Evolutionary conservation across 768 basidiomycete species (phyloP), one percentile per base, ranked within the genome.

Genomic region (Asterophora lycoperdoides): DNA sequence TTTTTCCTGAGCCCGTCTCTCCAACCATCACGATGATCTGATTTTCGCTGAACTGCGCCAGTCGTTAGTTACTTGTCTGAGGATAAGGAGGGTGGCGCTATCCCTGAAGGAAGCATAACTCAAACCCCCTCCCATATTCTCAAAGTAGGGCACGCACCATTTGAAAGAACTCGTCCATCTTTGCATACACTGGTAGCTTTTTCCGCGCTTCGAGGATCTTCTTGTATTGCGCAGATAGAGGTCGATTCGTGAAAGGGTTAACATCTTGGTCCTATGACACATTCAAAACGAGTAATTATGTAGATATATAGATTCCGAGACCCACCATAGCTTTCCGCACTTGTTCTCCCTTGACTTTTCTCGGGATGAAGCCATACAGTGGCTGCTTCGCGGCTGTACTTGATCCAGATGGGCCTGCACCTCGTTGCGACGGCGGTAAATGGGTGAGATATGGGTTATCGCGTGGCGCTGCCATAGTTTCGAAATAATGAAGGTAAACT

Each of bases 1-100:
- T 96, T 74, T 95, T 97, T 29, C 93, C 94, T 20, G 91, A 88
- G 8, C 93, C 94, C 0, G 94, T 96, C 73, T 96, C 94, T 58
- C 94, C 89, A 50, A 91, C 87, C 81, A 93, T 86, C 52, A 93
- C 80, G 34, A 88, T 84, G 54, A 96, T 86, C 71, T 95, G 93
- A 64, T 91, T 80, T 57, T 80, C 69, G 48, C 61, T 78, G 68
- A 88, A 90, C 83, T 86, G 67, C 56, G 58, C 52, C 50, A 37
- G 48, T 45, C 46, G 58, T 65, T 53, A 70, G 65, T 59, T 55
- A 57, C 55, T 56, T 48, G 46, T 54, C 45, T 51, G 29, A 44
- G 58, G 35, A 51, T 49, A 58, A 59, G 56, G 58, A 56, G 60
- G 70, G 64, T 61, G 57, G 60, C 60, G 58, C 59, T 60, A 68